Conservation (phyloP, 1,284 basidiomycete genomes). For the Ceratobasidium theobromae region DNA sequence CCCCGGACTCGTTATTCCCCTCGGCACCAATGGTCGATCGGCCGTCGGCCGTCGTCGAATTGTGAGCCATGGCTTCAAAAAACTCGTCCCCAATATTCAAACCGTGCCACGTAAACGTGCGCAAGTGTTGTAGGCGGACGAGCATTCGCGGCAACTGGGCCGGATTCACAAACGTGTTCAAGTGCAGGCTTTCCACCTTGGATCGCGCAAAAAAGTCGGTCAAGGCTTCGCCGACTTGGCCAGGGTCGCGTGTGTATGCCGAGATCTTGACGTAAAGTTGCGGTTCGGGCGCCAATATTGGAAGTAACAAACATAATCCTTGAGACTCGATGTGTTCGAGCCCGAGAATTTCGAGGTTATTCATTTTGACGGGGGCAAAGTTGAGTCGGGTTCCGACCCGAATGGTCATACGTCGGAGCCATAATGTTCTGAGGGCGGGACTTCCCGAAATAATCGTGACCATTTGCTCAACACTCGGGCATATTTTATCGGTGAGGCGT, state of each 20-base stretch:
- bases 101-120: slow-evolving; percentile 17
- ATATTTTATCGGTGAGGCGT: slow-evolving; percentile 1
- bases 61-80: slow-evolving; percentile 1
- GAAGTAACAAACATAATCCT: slow-evolving; percentile 14
- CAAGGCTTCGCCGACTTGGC: slow-evolving; percentile 9
- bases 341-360: slow-evolving; percentile 9
- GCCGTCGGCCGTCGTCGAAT: background rate
- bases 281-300: background rate
- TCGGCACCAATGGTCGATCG: background rate
- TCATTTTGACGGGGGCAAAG: slow-evolving; percentile 10
- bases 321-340: slow-evolving; percentile 23
- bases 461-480: slow-evolving; percentile 22
- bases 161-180: slow-evolving; percentile 22
- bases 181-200: slow-evolving; percentile 11
- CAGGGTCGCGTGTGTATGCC: slow-evolving; percentile 18
- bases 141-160: slow-evolving; percentile 22
- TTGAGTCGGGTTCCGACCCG: slow-evolving; percentile 14
- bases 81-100: slow-evolving; percentile 29
- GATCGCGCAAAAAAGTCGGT: slow-evolving; percentile 21
- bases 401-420: slow-evolving; percentile 23
- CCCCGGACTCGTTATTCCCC: background rate
- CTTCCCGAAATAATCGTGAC: slow-evolving; percentile 1
- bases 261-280: slow-evolving; percentile 1
- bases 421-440: slow-evolving; percentile 8
- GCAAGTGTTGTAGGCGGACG: background rate